phyloP scores from a whole-genome alignment of 2,329 filamentous ascomycete genomes.

The Chaetomiaceae sp. region DNA sequence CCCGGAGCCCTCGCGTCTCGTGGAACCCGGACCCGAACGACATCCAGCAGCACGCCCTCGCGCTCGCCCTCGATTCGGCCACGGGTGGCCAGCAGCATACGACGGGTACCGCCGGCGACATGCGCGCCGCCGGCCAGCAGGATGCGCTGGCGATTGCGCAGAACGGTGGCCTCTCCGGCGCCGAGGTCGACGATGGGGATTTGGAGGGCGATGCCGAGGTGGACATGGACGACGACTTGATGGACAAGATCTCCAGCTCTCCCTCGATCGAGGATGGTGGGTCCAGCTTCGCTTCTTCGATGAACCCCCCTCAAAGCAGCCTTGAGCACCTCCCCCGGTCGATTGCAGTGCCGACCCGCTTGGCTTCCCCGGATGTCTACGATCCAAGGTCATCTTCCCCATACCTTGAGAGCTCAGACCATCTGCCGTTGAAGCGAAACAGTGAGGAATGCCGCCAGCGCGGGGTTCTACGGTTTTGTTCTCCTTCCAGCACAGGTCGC shows the following conservation, averaged over 20 bases:
- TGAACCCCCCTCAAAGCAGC: constrained; percentile 37
- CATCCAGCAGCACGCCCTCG: constrained; percentile 33
- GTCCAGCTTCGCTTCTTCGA: constrained; percentile 47
- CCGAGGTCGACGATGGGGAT: constrained; percentile 53
- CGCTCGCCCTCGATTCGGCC: constrained; percentile 36
- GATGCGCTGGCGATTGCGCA: constrained; percentile 56
- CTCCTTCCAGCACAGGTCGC: constrained; percentile 18
- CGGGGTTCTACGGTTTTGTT: constrained; percentile 24
- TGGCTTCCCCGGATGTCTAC: constrained; percentile 29
- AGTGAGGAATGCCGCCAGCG: constrained; percentile 27
- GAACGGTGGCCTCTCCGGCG: constrained; percentile 48
- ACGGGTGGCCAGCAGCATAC: constrained; percentile 23
- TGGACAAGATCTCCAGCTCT: constrained; percentile 98
- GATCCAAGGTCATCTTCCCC: constrained; percentile 38
- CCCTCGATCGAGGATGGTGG: constrained; percentile 99
- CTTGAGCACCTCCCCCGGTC: constrained; percentile 37
- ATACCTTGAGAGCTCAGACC: constrained; percentile 35
- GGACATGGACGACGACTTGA: constrained; percentile 82
- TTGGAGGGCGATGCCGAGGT: constrained; percentile 63
- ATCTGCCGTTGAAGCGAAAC: constrained; percentile 27
- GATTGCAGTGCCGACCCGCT: constrained; percentile 26
- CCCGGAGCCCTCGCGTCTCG: constrained; percentile 56
- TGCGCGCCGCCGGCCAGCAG: constrained; percentile 38
- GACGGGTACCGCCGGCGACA: constrained; percentile 24
- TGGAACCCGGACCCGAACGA: constrained; percentile 40